Evolutionary conservation across 1,284 basidiomycete genomes (phyloP).

Genomic region (Boletus semigastroideus): DNA sequence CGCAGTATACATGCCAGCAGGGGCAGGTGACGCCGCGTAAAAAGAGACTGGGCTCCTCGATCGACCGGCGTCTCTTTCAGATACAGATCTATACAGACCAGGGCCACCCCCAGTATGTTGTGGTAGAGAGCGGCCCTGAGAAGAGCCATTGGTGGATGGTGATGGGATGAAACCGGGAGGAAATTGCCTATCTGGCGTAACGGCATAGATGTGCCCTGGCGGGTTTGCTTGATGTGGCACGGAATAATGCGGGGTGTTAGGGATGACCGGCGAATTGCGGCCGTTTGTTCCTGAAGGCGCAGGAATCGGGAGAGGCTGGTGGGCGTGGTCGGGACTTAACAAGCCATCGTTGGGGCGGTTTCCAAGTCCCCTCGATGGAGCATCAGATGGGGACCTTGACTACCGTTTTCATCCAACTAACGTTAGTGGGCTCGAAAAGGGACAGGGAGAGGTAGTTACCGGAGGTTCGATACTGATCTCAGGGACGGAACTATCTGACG

Average conservation of each 20-base stretch:
- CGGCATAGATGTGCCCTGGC: conserved; percentile 17
- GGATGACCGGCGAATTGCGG: conserved; percentile 15
- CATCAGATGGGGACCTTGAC: conserved; percentile 35
- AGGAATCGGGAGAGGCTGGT: conserved; percentile 28
- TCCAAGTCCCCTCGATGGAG: conserved; percentile 31
- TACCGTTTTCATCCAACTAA: conserved; percentile 13
- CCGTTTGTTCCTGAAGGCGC: conserved; percentile 6
- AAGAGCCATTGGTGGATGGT: neutral
- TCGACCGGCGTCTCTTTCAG: conserved; percentile 23
- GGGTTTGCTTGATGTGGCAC: conserved; percentile 8
- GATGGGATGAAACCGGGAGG: conserved; percentile 13
- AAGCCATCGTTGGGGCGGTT: conserved; percentile 12
- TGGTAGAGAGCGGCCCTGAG: conserved; percentile 26
- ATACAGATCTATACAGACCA: conserved; percentile 10
- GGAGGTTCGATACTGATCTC: conserved; percentile 34
- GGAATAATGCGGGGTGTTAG: conserved; percentile 14
- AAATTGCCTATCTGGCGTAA: conserved; percentile 9
- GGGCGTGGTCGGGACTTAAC: conserved; percentile 34
- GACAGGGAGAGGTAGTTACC: conserved; percentile 17
- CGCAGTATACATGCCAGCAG: conserved; percentile 27
- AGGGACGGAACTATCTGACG: conserved; percentile 36
- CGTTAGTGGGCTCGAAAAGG: conserved; percentile 17
- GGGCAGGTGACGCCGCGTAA: conserved; percentile 31
- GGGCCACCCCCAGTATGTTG: conserved; percentile 6
- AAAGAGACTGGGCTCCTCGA: conserved; percentile 24